phyloP scores from a whole-genome alignment of 805 yeast species.

The Wickerhamiella sorbophila region DNA sequence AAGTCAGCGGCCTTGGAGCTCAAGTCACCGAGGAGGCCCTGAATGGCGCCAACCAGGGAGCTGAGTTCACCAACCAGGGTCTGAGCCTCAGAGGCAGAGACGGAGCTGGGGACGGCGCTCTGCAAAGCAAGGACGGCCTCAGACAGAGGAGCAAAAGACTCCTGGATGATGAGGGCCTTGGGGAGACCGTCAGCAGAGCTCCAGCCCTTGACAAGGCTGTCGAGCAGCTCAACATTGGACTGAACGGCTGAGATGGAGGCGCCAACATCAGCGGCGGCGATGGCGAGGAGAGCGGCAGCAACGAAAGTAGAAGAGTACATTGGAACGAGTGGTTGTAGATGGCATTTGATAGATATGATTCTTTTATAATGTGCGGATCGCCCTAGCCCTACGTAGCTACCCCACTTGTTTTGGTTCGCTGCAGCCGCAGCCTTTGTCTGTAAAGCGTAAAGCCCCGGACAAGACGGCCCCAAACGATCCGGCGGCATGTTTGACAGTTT shows the following conservation, averaged over 20 bases:
- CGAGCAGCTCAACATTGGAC: conserved; percentile 3
- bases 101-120: conserved; percentile 5
- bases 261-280: conserved; percentile 7
- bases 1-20: conserved; percentile 16
- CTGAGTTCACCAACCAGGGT: conserved; percentile 5
- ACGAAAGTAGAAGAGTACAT: conserved; percentile 1
- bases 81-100: conserved; percentile 5
- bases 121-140: conserved; percentile 2
- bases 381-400: neutral
- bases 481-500: neutral
- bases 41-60: conserved; percentile 9
- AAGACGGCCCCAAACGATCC: neutral
- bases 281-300: conserved; percentile 1
- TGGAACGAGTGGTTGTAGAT: neutral
- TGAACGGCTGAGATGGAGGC: conserved; percentile 3
- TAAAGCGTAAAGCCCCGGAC: too few species aligned
- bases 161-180: conserved; percentile 13
- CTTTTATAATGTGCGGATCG: neutral
- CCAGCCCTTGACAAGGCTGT: conserved; percentile 8
- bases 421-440: too few species aligned
- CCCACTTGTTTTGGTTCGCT: neutral
- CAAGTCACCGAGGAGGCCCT: conserved; percentile 12
- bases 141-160: conserved; percentile 6
- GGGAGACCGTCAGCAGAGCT: conserved; percentile 10
- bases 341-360: too few species aligned